phyloP scores from a whole-genome alignment of 768 basidiomycete species.

The Melanogaster broomeanus region DNA sequence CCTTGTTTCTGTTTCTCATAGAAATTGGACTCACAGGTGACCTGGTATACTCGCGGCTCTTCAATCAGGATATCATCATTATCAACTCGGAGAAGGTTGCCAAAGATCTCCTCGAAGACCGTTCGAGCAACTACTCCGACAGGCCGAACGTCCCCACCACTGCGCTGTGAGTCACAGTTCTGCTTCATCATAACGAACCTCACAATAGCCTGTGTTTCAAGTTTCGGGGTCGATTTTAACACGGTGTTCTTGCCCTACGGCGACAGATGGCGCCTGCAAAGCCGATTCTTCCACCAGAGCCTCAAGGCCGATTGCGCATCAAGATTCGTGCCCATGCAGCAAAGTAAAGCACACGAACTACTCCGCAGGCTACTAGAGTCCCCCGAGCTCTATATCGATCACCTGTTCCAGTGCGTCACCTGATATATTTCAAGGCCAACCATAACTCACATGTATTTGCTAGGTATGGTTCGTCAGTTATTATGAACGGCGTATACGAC shows the following conservation, averaged over 20 bases:
- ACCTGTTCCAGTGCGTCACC: constrained; percentile 10
- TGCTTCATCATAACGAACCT: background rate
- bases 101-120: constrained; percentile 15
- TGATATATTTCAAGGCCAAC: no score
- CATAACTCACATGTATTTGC: no score
- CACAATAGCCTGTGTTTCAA: background rate
- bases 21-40: constrained; percentile 3
- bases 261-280: constrained; percentile 17
- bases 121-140: constrained; percentile 20
- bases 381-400: constrained; percentile 6
- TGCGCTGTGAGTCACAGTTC: constrained; percentile 6
- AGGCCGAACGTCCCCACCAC: constrained; percentile 15
- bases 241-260: constrained; percentile 17
- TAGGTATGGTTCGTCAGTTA: constrained; percentile 28
- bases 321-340: constrained; percentile 18
- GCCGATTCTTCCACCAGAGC: constrained; percentile 19
- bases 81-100: constrained; percentile 14
- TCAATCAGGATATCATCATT: constrained; percentile 11
- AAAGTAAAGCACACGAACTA: constrained; percentile 7
- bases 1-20: background rate
- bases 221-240: constrained; percentile 18
- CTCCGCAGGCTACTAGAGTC: constrained; percentile 8
- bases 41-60: constrained; percentile 13
- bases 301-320: constrained; percentile 9
- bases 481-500: constrained; percentile 16